Percentiles rank a stretch among this genome's conserved stretches.
These are phyloP conservation scores for Stromatinia cepivora DNA, from an alignment of 2,329 filamentous ascomycete genomes.

Conservation along the genomic window DNA sequence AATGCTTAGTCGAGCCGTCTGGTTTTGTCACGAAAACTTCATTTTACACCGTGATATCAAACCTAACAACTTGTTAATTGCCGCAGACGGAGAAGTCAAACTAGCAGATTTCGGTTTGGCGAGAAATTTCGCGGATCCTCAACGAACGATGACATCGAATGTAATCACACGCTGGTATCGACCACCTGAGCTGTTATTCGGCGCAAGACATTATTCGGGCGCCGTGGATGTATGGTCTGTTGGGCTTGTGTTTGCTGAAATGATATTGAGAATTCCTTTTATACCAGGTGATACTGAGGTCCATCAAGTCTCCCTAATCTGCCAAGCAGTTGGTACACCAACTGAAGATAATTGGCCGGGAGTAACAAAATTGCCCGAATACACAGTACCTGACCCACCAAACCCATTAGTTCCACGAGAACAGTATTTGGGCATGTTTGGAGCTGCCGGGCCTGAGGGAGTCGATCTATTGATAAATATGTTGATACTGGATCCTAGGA, in stretches of 20 bases:
- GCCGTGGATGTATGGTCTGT: constrained; percentile 94
- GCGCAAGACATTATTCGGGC: constrained; percentile 83
- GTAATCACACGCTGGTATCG: constrained; percentile 98
- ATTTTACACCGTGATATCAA: constrained; percentile 98
- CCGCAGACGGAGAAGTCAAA: constrained; percentile 89
- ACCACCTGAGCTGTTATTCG: constrained; percentile 89
- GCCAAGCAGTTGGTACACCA: constrained; percentile 82
- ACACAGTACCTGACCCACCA: constrained; percentile 62
- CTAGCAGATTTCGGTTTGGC: constrained; percentile 97
- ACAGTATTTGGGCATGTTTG: constrained; percentile 75
- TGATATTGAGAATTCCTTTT: constrained; percentile 79
- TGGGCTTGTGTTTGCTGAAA: constrained; percentile 88
- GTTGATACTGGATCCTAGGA: constrained; percentile 81
- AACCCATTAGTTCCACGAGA: constrained; percentile 65
- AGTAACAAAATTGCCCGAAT: constrained; percentile 76
- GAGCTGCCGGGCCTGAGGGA: constrained; percentile 76
- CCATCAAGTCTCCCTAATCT: constrained; percentile 82
- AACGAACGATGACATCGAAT: constrained; percentile 84
- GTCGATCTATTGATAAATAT: constrained; percentile 88
- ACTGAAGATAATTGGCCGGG: constrained; percentile 96
- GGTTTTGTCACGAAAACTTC: constrained; percentile 95
- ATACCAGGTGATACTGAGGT: constrained; percentile 83
- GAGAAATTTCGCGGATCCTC: constrained; percentile 83
- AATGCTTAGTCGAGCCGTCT: constrained; percentile 89
- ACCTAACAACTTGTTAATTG: constrained; percentile 95